Conservation (phyloP, 305 asterid species). For the Rubia balearica region DNA sequence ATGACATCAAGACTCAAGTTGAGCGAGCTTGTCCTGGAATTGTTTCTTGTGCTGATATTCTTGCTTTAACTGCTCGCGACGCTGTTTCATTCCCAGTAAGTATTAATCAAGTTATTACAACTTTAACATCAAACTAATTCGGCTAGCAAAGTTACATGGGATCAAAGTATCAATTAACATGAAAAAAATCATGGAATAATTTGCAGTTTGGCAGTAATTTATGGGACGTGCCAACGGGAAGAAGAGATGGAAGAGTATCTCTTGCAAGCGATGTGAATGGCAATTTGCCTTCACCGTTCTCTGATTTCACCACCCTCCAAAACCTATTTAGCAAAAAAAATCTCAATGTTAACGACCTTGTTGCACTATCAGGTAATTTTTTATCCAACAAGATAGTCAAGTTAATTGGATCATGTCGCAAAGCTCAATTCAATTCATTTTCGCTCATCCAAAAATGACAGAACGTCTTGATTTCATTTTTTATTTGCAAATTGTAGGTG, state of each 20-base stretch:
- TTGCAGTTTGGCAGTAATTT: conserved; percentile 31
- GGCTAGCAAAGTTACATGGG: neutral
- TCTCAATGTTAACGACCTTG: conserved; percentile 38
- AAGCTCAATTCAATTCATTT: too few species aligned
- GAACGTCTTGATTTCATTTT: too few species aligned
- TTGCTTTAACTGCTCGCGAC: conserved; percentile 47
- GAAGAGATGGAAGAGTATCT: conserved; percentile 47
- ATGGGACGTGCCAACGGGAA: conserved; percentile 43
- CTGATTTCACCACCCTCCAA: conserved; percentile 32
- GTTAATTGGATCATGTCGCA: too few species aligned
- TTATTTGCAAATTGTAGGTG: too few species aligned
- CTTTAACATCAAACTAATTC: neutral
- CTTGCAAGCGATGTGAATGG: conserved; percentile 20
- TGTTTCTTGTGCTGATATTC: conserved; percentile 51
- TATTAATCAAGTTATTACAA: neutral
- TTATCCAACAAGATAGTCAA: too few species aligned
- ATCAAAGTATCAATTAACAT: too few species aligned
- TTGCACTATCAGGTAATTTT: conserved; percentile 44
- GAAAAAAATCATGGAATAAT: neutral
- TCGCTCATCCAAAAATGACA: too few species aligned
- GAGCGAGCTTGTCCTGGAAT: conserved; percentile 24
- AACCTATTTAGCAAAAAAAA: conserved; percentile 27
- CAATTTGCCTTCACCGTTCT: conserved; percentile 41
- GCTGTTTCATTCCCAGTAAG: conserved; percentile 14
- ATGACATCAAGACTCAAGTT: conserved; percentile 4